Evolutionary conservation across 257 asterid genomes (phyloP).

Genomic region (Ilex aquifolium): DNA sequence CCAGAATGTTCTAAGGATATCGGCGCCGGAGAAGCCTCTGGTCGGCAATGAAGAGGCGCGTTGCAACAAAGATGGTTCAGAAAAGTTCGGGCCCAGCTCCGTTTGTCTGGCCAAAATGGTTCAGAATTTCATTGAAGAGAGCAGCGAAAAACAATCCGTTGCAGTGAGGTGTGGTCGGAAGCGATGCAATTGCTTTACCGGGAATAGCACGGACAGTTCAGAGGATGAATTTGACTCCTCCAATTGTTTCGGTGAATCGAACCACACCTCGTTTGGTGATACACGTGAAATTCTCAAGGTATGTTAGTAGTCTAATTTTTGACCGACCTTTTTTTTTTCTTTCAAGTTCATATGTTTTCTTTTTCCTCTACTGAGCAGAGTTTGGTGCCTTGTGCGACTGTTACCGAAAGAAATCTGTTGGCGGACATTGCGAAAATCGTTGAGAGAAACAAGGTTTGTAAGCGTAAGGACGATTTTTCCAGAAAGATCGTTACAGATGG

Average conservation of each 20-base stretch:
- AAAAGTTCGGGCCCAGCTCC: conserved; percentile 80
- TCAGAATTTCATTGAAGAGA: conserved; percentile 74
- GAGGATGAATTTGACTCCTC: conserved; percentile 60
- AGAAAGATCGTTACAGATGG: conserved; percentile 58
- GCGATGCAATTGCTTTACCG: conserved; percentile 68
- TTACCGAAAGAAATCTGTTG: conserved; percentile 57
- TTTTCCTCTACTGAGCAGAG: conserved; percentile 33
- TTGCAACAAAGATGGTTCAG: conserved; percentile 35
- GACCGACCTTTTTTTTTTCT: not conserved
- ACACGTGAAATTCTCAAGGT: conserved; percentile 71
- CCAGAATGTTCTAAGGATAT: conserved; percentile 36
- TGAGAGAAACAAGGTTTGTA: conserved; percentile 51
- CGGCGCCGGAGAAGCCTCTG: conserved; percentile 30
- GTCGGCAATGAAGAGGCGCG: conserved; percentile 21
- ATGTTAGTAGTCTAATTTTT: not conserved
- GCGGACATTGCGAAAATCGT: conserved; percentile 63
- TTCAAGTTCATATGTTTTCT: not conserved
- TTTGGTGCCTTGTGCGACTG: conserved; percentile 50
- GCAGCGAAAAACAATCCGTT: conserved; percentile 39
- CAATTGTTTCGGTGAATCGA: too few species aligned
- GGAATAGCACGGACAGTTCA: conserved; percentile 52
- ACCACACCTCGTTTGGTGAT: conserved; percentile 8
- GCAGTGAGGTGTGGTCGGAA: conserved; percentile 48
- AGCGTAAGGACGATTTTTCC: conserved; percentile 45
- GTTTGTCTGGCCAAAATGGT: conserved; percentile 78